Evolutionary conservation across 2,329 filamentous ascomycete genomes (phyloP).

Genomic region (Tolypocladium capitatum): DNA sequence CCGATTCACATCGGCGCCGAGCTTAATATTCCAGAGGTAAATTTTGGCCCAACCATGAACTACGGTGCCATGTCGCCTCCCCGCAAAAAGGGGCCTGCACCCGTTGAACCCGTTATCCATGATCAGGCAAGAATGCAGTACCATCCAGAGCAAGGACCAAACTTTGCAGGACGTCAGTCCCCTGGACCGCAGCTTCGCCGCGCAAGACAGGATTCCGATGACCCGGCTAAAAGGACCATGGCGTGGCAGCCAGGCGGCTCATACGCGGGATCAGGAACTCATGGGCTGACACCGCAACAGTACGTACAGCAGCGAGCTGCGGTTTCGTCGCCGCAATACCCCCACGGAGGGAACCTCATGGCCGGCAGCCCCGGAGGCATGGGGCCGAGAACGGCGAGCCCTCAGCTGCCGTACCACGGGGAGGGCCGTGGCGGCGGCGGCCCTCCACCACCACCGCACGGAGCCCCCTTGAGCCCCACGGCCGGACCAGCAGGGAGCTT

Average conservation of each 20-base stretch:
- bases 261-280: slow-evolving; percentile 30
- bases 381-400: slow-evolving; percentile 12
- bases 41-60: slow-evolving; percentile 77
- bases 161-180: slow-evolving; percentile 10
- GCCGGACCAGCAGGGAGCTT: slow-evolving; percentile 14
- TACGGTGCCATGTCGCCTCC: slow-evolving; percentile 31
- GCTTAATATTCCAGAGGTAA: slow-evolving; percentile 56
- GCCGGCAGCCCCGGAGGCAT: slow-evolving; percentile 26
- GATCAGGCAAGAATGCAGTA: slow-evolving; percentile 15
- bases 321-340: slow-evolving; percentile 39
- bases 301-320: slow-evolving; percentile 68
- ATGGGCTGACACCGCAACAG: slow-evolving; percentile 61
- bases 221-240: slow-evolving; percentile 49
- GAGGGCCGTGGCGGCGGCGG: slow-evolving; percentile 10
- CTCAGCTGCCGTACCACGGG: slow-evolving; percentile 14
- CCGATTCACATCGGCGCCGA: slow-evolving; percentile 12
- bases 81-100: slow-evolving; percentile 14
- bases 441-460: slow-evolving; percentile 7
- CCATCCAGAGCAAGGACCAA: slow-evolving; percentile 14
- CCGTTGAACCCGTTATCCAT: slow-evolving; percentile 4
- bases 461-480: slow-evolving; percentile 8
- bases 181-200: slow-evolving; percentile 18
- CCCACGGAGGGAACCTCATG: slow-evolving; percentile 47
- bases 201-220: slow-evolving; percentile 33
- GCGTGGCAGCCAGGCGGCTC: slow-evolving; percentile 66